A percentile compares a stretch with the other conserved stretches of the same genome.
phyloP scores from a whole-genome alignment of 805 yeast genomes.

The Kodamaea laetipori region DNA sequence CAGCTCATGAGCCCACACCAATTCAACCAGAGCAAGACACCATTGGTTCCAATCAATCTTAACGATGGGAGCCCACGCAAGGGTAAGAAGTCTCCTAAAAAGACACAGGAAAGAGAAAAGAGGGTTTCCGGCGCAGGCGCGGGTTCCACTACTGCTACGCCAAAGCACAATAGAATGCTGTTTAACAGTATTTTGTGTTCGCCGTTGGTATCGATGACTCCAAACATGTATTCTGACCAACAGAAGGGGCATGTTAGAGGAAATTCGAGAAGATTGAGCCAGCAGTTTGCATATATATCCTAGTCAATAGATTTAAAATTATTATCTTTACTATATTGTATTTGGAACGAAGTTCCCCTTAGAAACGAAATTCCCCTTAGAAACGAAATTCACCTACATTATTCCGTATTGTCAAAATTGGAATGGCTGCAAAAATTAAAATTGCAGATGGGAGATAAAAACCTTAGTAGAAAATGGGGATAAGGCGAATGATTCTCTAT shows the following conservation, averaged over 20 bases:
- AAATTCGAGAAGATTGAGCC: conserved; percentile 4
- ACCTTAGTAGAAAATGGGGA: no score
- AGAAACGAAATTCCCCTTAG: no score
- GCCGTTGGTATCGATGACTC: conserved; percentile 6
- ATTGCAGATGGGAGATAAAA: no score
- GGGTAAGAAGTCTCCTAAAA: conserved; percentile 7
- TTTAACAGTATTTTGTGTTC: conserved; percentile 6
- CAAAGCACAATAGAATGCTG: conserved; percentile 8
- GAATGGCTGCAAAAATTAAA: no score
- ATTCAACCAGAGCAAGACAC: conserved; percentile 4
- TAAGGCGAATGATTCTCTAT: no score
- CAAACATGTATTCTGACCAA: conserved; percentile 1
- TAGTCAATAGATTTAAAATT: no score
- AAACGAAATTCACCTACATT: no score
- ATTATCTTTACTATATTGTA: no score
- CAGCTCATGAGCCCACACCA: conserved; percentile 1
- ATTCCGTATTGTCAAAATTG: no score
- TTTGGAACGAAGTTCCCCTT: no score
- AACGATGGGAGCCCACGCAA: conserved; percentile 11
- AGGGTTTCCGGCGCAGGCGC: conserved; percentile 5
- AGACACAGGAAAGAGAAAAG: conserved; percentile 4
- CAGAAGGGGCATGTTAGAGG: conserved; percentile 1
- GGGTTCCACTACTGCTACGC: conserved; percentile 7
- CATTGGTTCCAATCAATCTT: conserved; percentile 15
- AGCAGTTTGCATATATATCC: conserved; percentile 9